phyloP scores from a whole-genome alignment of 2,329 filamentous ascomycete genomes.

The Trichophaea hybrida region DNA sequence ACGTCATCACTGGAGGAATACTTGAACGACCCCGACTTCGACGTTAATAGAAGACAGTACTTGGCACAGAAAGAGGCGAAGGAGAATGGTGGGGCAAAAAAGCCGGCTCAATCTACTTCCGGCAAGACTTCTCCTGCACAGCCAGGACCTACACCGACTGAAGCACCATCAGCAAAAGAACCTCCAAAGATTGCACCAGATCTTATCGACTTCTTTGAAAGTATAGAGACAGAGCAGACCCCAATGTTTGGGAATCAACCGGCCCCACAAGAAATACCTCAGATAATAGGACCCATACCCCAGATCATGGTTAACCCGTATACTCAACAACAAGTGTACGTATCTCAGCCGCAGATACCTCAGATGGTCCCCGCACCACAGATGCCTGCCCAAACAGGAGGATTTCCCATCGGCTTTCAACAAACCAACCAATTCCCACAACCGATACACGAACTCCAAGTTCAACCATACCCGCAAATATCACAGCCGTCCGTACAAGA shows the following conservation, averaged over 20 bases:
- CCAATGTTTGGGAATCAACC: slow-evolving; percentile 40
- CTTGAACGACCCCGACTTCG: slow-evolving; percentile 85
- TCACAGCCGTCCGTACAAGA: neutral
- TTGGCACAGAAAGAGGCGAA: slow-evolving; percentile 71
- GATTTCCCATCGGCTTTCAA: slow-evolving; percentile 30
- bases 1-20: slow-evolving; percentile 87
- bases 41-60: slow-evolving; percentile 82
- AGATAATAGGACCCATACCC: neutral
- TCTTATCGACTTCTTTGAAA: slow-evolving; percentile 88
- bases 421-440: slow-evolving; percentile 34
- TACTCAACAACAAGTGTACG: slow-evolving; percentile 22
- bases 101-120: slow-evolving; percentile 30
- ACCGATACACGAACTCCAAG: slow-evolving; percentile 5
- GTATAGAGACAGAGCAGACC: slow-evolving; percentile 79
- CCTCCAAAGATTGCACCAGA: slow-evolving; percentile 45
- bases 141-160: slow-evolving; percentile 28
- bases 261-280: neutral
- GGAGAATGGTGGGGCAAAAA: slow-evolving; percentile 34
- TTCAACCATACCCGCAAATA: slow-evolving; percentile 31
- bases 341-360: slow-evolving; percentile 17
- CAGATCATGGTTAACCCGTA: slow-evolving; percentile 9
- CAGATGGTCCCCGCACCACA: neutral
- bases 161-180: slow-evolving; percentile 32
- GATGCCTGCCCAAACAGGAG: slow-evolving; percentile 24
- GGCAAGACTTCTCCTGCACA: slow-evolving; percentile 28